phyloP scores from a whole-genome alignment of 176 grass and related monocot species.

The Ampelocalamus luodianensis region DNA sequence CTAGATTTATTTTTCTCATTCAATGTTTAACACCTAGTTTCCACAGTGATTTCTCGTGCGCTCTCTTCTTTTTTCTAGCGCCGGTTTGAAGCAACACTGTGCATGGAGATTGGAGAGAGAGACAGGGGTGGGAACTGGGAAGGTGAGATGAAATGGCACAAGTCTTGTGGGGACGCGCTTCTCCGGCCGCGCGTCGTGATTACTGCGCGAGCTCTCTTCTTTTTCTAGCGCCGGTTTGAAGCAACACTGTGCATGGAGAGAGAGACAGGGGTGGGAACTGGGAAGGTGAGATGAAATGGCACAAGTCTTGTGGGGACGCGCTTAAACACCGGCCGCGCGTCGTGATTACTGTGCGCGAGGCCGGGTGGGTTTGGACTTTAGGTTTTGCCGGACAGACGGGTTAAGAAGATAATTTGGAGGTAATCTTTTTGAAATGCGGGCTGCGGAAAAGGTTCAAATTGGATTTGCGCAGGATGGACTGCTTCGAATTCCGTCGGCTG shows the following conservation, averaged over 20 bases:
- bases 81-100: too few species aligned
- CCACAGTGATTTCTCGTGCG: too few species aligned
- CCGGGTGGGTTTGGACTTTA: background rate
- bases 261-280: too few species aligned
- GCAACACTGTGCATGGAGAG: too few species aligned
- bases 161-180: background rate
- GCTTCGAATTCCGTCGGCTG: background rate
- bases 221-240: too few species aligned
- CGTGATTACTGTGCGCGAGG: slow-evolving; percentile 35
- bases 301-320: background rate
- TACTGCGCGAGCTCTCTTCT: slow-evolving; percentile 6
- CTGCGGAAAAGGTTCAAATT: background rate
- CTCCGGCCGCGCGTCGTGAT: slow-evolving; percentile 34
- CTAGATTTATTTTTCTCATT: too few species aligned
- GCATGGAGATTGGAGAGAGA: too few species aligned
- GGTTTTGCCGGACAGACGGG: background rate
- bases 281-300: background rate
- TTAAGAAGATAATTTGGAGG: background rate
- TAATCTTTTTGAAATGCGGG: too few species aligned
- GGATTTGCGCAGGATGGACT: slow-evolving; percentile 12
- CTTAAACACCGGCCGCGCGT: slow-evolving; percentile 4
- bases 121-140: too few species aligned
- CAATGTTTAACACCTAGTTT: too few species aligned
- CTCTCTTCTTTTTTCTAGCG: too few species aligned
- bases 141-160: background rate